These are phyloP conservation scores for Nakazawaea siamensis DNA, from an alignment of 805 yeast genomes.

Conservation along the genomic window DNA sequence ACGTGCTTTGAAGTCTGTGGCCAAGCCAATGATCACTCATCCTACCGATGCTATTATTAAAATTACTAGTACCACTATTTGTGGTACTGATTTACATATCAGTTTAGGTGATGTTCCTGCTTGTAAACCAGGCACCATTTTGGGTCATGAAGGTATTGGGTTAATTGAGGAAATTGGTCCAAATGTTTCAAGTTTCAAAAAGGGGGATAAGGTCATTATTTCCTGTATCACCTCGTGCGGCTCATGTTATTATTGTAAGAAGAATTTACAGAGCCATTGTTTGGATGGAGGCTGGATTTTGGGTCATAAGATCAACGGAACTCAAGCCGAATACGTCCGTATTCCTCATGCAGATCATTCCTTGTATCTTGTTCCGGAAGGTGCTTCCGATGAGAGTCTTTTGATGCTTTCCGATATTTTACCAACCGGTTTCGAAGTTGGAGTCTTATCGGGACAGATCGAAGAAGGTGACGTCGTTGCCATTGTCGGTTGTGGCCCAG, in stretches of 20 bases:
- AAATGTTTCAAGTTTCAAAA: conserved; percentile 37
- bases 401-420: conserved; percentile 56
- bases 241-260: conserved; percentile 46
- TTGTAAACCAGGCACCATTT: conserved; percentile 33
- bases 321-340: conserved; percentile 55
- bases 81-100: conserved; percentile 60
- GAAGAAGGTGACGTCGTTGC: conserved; percentile 51
- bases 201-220: conserved; percentile 52
- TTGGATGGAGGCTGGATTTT: conserved; percentile 43
- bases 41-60: conserved; percentile 52
- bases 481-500: conserved; percentile 63
- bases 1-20: conserved; percentile 23
- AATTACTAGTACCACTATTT: conserved; percentile 49
- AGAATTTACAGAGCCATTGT: conserved; percentile 55
- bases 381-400: conserved; percentile 34
- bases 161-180: conserved; percentile 41
- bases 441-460: conserved; percentile 48
- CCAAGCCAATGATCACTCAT: conserved; percentile 33
- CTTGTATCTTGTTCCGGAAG: conserved; percentile 23
- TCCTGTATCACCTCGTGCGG: conserved; percentile 63
- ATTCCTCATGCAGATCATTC: conserved; percentile 42
- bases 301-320: conserved; percentile 57
- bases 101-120: conserved; percentile 54
- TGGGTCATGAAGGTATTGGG: conserved; percentile 63
- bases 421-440: conserved; percentile 63